Evolutionary conservation across 1,284 basidiomycete genomes (phyloP).

Genomic region (Anthracocystis panici-leucophaei): DNA sequence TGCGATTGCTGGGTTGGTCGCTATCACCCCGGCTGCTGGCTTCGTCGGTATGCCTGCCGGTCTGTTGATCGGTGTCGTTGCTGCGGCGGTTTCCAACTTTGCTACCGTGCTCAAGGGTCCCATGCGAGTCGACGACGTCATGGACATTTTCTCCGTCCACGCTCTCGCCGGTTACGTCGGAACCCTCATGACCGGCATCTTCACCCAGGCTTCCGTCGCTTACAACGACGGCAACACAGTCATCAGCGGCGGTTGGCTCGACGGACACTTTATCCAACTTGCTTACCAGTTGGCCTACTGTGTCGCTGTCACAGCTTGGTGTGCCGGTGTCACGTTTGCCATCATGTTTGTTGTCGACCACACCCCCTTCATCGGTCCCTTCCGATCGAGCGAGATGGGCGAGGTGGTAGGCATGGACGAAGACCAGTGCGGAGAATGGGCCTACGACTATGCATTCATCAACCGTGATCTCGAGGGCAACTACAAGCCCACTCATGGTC

Average conservation of each 20-base stretch:
- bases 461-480: slow-evolving; percentile 64
- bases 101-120: slow-evolving; percentile 80
- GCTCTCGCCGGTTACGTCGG: slow-evolving; percentile 64
- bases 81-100: slow-evolving; percentile 84
- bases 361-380: slow-evolving; percentile 79
- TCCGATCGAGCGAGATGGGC: slow-evolving; percentile 80
- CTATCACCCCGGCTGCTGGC: slow-evolving; percentile 70
- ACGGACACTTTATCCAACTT: slow-evolving; percentile 79
- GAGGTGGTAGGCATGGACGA: slow-evolving; percentile 89
- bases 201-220: slow-evolving; percentile 82
- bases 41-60: slow-evolving; percentile 76
- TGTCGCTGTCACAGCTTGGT: slow-evolving; percentile 75
- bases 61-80: slow-evolving; percentile 81
- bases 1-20: slow-evolving; percentile 71
- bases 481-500: slow-evolving; percentile 53
- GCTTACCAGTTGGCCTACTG: slow-evolving; percentile 87
- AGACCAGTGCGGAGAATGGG: slow-evolving; percentile 74
- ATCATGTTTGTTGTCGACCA: slow-evolving; percentile 78
- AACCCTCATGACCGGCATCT: slow-evolving; percentile 73
- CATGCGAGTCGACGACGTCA: slow-evolving; percentile 80
- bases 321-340: slow-evolving; percentile 72
- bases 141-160: slow-evolving; percentile 71
- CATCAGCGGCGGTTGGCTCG: slow-evolving; percentile 79
- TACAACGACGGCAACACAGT: slow-evolving; percentile 76
- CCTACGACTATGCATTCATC: slow-evolving; percentile 64